Evolutionary conservation across 106 monocot species (phyloP), one percentile per base, ranked within the genome.

Genomic region (Acorus gramineus): DNA sequence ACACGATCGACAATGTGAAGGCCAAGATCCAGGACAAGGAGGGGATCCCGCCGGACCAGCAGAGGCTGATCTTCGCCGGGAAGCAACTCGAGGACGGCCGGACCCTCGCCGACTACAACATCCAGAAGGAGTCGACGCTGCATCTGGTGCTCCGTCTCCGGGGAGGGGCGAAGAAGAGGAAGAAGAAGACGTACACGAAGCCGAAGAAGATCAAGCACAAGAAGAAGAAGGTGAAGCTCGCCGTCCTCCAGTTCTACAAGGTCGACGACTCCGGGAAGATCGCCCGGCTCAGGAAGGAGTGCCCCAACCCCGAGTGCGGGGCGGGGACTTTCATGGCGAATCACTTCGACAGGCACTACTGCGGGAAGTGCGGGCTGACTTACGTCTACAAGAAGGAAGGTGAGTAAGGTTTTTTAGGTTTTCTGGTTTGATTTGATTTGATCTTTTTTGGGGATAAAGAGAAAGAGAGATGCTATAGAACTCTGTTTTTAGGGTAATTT

Each of bases 141-240:
- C 59, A 59, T 7, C 42, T 59, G 59, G 59, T 59, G 59, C 59
- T 59, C 59, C 59, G 59, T 8, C 59, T 59, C 14, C 59, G 59
- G 42, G 59, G 59, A 4, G 59, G 59, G 2, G 59, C 59, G 42
- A 59, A 59, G 28, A 28, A 28, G 28, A 28, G 28, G 28, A 28
- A 28, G 28, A 28, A 28, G 28, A 28, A 28, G 28, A 59, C 59
- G 42, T 59, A 59, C 59, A 59, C 59, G 5, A 59, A 59, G 42
- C 59, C 59, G 3, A 59, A 59, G 59, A 59, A 59, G 59, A 59
- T 59, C 59, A 59, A 59, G 59, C 59, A 59, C 14, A 59, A 59
- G 59, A 59, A 59, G 59, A 59, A 59, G 59, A 59, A 59, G 59
- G 59, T 59, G 14, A 59, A 59, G 59, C 59, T 59, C 59, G 14